Percentiles rank a stretch among this genome's conserved stretches.
These are phyloP conservation scores for Suillus placidus DNA, from an alignment of 768 basidiomycete species.

Conservation along the genomic window DNA sequence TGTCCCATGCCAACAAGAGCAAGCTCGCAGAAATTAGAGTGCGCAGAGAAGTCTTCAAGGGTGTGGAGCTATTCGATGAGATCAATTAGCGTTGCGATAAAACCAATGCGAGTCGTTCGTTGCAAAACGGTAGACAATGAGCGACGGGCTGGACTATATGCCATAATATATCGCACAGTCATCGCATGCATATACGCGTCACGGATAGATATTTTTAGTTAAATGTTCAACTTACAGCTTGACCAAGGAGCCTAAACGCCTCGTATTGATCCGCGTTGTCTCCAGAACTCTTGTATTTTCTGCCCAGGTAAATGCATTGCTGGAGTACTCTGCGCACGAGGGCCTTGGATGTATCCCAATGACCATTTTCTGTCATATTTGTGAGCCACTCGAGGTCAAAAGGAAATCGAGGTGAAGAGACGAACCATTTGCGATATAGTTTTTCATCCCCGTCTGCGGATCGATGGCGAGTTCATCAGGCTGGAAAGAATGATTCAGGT, in stretches of 20 bases:
- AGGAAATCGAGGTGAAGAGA: neutral
- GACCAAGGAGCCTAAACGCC: constrained; percentile 79
- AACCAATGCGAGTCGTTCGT: neutral
- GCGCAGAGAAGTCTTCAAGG: constrained; percentile 86
- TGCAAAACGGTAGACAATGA: neutral
- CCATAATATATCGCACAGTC: neutral
- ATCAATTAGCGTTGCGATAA: constrained; percentile 6
- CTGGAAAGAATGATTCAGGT: constrained; percentile 34
- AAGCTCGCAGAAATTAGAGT: constrained; percentile 90
- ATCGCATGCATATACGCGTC: constrained; percentile 16
- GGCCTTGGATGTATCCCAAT: constrained; percentile 89
- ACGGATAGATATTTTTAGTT: neutral
- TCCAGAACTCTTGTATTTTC: constrained; percentile 59
- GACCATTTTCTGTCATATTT: constrained; percentile 53
- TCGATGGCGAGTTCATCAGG: constrained; percentile 87
- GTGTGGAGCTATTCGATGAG: constrained; percentile 60
- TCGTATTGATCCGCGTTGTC: constrained; percentile 75
- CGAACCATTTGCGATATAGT: constrained; percentile 84
- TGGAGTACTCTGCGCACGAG: constrained; percentile 75
- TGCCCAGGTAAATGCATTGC: constrained; percentile 77
- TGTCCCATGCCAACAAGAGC: constrained; percentile 76
- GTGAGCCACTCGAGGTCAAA: neutral
- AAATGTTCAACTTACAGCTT: constrained; percentile 47
- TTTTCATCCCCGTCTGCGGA: constrained; percentile 89
- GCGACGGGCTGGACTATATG: neutral